These are phyloP conservation scores for Atalantia buxifolia DNA, from an alignment of 345 rosid species.

Conservation along the genomic window DNA sequence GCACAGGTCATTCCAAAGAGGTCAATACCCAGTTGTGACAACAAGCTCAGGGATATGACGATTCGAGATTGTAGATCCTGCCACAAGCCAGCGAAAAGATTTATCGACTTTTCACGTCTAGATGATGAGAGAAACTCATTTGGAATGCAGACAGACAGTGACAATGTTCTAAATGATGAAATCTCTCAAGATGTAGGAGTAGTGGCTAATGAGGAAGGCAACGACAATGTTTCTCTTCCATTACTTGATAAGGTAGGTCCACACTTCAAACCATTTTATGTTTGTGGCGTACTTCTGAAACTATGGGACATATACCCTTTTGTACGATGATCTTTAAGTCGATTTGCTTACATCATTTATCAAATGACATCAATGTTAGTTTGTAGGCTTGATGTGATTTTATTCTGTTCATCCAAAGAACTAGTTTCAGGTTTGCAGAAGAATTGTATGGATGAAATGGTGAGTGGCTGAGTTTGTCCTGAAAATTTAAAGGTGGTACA, in stretches of 20 bases:
- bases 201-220: background rate
- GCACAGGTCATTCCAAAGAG: conserved; percentile 44
- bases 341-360: background rate
- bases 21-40: conserved; percentile 29
- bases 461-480: background rate
- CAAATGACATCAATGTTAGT: background rate
- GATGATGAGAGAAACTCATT: conserved; percentile 17
- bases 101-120: conserved; percentile 32
- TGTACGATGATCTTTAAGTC: background rate
- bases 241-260: conserved; percentile 19
- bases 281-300: background rate
- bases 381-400: background rate
- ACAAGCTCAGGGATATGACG: conserved; percentile 6
- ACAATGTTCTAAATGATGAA: conserved; percentile 1
- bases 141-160: conserved; percentile 5
- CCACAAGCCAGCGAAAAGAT: conserved; percentile 42
- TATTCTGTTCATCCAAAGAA: background rate
- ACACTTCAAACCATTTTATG: background rate
- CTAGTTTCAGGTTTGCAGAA: background rate
- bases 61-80: conserved; percentile 13
- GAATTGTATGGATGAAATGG: background rate
- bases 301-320: background rate
- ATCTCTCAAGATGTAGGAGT: conserved; percentile 6
- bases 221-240: conserved; percentile 4
- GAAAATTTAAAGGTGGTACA: background rate